A percentile compares a stretch with the other conserved stretches of the same genome.
Conservation (phyloP, 2,329 filamentous ascomycete species). For the Geoglossum cookeanum region DNA sequence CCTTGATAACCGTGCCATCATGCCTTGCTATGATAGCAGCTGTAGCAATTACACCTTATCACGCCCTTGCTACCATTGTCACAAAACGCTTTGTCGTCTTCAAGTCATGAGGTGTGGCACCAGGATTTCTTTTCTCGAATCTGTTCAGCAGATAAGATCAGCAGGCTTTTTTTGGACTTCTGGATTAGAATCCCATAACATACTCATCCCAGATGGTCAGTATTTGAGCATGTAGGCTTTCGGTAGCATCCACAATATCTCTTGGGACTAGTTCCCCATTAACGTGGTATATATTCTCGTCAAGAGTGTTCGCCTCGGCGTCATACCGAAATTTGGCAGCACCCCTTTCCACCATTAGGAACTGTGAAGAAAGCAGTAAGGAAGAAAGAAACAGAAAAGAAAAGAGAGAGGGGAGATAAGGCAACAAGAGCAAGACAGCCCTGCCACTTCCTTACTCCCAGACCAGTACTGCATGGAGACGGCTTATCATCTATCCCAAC, state of each 20-base stretch:
- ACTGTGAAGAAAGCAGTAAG: not conserved
- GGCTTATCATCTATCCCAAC: too few species aligned
- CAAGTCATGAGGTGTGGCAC: too few species aligned
- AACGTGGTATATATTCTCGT: not conserved
- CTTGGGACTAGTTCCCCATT: too few species aligned
- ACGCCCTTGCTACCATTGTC: slow-evolving; percentile 8
- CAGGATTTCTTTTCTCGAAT: too few species aligned
- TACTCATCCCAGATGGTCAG: slow-evolving; percentile 7
- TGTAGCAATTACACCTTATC: not conserved
- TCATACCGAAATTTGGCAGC: not conserved
- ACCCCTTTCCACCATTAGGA: not conserved
- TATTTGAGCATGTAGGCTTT: slow-evolving; percentile 11
- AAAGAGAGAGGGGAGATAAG: not conserved
- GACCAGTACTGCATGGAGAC: not conserved
- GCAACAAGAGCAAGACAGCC: not conserved
- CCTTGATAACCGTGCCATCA: slow-evolving; percentile 2
- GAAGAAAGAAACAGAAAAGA: not conserved
- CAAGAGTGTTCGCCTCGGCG: not conserved
- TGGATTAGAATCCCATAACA: slow-evolving; percentile 4
- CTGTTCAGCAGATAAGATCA: not conserved
- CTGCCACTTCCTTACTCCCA: not conserved
- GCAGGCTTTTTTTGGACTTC: slow-evolving; percentile 1
- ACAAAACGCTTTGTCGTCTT: slow-evolving; percentile 9
- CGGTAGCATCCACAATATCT: slow-evolving; percentile 10
- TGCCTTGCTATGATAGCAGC: not conserved